Conservation (phyloP, 441 rosid genomes). For the Gossypium lobatum region DNA sequence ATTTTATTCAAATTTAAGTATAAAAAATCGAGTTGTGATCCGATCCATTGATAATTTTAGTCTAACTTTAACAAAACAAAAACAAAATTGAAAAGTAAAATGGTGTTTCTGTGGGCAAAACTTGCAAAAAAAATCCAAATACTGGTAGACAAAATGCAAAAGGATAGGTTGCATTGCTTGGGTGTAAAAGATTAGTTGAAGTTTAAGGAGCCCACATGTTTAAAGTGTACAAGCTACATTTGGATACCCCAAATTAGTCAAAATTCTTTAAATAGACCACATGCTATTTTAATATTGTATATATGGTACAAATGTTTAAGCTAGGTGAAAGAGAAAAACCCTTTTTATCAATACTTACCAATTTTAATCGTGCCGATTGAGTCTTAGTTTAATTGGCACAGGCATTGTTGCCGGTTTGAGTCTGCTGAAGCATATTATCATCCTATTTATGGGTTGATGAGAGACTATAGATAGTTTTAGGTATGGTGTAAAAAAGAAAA, state of each 20-base stretch:
- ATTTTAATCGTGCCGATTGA: too few species aligned
- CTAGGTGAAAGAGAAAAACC: not conserved
- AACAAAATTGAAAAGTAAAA: not conserved
- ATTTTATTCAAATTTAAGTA: too few species aligned
- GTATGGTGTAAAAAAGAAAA: fast-evolving
- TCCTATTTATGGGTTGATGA: too few species aligned
- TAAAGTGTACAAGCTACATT: not conserved
- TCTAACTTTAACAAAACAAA: too few species aligned
- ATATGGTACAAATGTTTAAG: not conserved
- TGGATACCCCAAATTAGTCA: not conserved
- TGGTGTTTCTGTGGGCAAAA: not conserved
- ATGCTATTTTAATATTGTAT: not conserved
- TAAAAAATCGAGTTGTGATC: not conserved
- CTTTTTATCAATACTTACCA: not conserved
- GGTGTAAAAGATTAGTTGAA: not conserved
- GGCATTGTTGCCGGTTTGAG: too few species aligned
- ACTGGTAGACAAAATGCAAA: not conserved
- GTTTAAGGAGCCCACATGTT: not conserved
- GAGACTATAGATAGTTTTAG: fast-evolving
- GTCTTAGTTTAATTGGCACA: too few species aligned
- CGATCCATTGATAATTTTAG: too few species aligned
- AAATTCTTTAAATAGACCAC: not conserved
- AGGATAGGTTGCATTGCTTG: not conserved
- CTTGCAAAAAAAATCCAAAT: not conserved
- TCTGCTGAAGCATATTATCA: too few species aligned